Base-by-base conservation (phyloP, 2,329 filamentous ascomycete genomes). In the Fusarium sp. region DNA sequence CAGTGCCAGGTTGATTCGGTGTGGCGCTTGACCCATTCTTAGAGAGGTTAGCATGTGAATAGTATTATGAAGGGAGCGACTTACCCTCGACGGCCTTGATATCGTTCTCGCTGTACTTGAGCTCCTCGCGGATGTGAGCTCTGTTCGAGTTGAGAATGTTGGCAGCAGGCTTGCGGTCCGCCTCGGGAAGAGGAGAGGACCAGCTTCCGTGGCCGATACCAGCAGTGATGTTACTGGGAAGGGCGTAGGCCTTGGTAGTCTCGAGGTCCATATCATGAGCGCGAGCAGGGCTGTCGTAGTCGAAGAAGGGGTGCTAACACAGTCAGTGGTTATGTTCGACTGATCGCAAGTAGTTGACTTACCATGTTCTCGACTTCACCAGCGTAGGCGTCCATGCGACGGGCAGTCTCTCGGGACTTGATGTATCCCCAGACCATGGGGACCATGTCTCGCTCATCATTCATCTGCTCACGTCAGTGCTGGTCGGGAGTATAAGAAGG, bases 361-460 rank as follows among this genome's bases (percentile, higher is more conserved):
- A 77, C 76, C 82, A 88, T 88, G 53, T 78, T 81, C 72, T 86
- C 81, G 8, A 92, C 91, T 78, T 94, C 92, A 65, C 92, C 92
- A 2, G 91, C 91, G 70, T 93, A 94, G 1, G 91, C 89, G 27
- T 90, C 86, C 92, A 94, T 94, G 69, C 91, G 88, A 6, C 92
- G 87, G 3, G 92, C 92, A 6, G 91, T 94, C 84, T 94, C 92
- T 61, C 92, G 90, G 4, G 90, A 92, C 82, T 94, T 94, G 84
- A 94, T 92, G 80, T 94, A 94, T 6, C 90, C 90, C 92, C 92
- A 94, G 8, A 94, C 91, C 90, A 92, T 93, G 11, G 92, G 91
- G 2, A 90, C 91, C 92, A 94, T 94, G 75, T 94, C 92, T 25
- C 92, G 86, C 80, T 93, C 91, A 80, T 94, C 92, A 74, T 93